Base-by-base conservation (phyloP, 306 rosid genomes). In the Quercus dentata region DNA sequence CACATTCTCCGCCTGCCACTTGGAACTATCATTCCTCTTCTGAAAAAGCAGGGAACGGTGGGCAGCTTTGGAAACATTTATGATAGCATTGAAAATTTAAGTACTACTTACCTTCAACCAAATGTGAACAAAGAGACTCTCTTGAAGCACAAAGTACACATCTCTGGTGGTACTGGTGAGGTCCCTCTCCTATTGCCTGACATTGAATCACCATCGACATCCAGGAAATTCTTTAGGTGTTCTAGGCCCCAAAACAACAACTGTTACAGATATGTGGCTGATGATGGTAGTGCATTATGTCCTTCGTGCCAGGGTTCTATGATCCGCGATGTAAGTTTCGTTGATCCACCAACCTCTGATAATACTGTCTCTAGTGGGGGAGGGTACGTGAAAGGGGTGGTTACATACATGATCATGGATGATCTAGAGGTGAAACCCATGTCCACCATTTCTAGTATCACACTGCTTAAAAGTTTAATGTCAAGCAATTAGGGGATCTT, bases 1-100 rank as follows among this genome's bases (percentile, higher is more conserved):
- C 17, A 13, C 35, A 57, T 80, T 17, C 31, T 76, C 2, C 18
- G 78, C 6, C 59, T 80, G 52, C 82, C 74, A 0, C 11, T 76
- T 0, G 84, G 76, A 20, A 76, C 79, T 17, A 23, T 82, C 1
- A 56, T 67, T 9, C 38, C 63, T 3, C 75, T 63, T 1, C 56
- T 76, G 20, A 52, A 63, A 23, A 65, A 19, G 0, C 17, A 52
- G 18, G 73, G 23, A 9, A 74, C 30, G 77, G 74, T 49, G 3
- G 83, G 83, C 8, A 9, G 58, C 15, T 1, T 83, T 1, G 68
- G 70, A 0, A 83, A 27, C 2, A 74, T 83, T 0, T 79, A 83
- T 15, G 6, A 70, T 15, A 79, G 86, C 7, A 54, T 79, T 25
- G 78, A 75, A 20, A 71, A 3, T 23, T 61, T 83, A 0, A 55